Evolutionary conservation across 2,329 filamentous ascomycete species (phyloP), one percentile per base, ranked within the genome.

Genomic region (Ophiognomonia clavigignenti-juglandacearum): DNA sequence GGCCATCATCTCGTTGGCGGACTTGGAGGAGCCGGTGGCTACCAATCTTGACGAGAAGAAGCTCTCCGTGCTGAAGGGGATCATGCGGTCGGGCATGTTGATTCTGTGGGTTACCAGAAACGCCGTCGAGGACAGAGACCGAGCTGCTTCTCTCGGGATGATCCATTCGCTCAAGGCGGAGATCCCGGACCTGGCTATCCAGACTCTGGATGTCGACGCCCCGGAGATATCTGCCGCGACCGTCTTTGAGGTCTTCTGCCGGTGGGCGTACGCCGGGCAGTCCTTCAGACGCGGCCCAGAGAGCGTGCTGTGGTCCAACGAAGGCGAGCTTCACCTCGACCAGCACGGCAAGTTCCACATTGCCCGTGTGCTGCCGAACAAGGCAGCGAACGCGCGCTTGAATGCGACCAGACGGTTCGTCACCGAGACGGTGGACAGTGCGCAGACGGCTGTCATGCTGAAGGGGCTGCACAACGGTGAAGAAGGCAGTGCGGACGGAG

Each of bases 241-340:
- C 0, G 50, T 64, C 10, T 20, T 46, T 0, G 47, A 57, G 22
- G 45, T 43, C 0, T 63, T 64, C 18, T 47, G 54, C 2, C 54
- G 57, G 3, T 56, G 64, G 5, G 31, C 53, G 11, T 46, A 53
- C 27, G 40, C 51, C 2, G 14, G 11, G 1, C 35, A 51, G 23
- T 41, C 38, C 5, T 6, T 8, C 14, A 34, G 36, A 6, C 40
- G 27, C 11, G 26, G 26, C 1, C 14, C 44, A 45, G 13, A 31
- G 38, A 53, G 43, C 54, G 49, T 46, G 1, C 53, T 69, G 2
- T 64, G 61, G 60, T 53, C 54, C 1, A 47, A 56, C 14, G 69
- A 72, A 52, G 58, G 58, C 0, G 69, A 72, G 56, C 57, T 72
- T 3, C 61, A 70, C 34, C 54, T n/a, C 71, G 2, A 57, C 67